Percentiles rank a stretch among this genome's conserved stretches.
These are phyloP conservation scores for Leishmania aethiopica DNA, from an alignment of 208 protist genomes.

Conservation along the genomic window DNA sequence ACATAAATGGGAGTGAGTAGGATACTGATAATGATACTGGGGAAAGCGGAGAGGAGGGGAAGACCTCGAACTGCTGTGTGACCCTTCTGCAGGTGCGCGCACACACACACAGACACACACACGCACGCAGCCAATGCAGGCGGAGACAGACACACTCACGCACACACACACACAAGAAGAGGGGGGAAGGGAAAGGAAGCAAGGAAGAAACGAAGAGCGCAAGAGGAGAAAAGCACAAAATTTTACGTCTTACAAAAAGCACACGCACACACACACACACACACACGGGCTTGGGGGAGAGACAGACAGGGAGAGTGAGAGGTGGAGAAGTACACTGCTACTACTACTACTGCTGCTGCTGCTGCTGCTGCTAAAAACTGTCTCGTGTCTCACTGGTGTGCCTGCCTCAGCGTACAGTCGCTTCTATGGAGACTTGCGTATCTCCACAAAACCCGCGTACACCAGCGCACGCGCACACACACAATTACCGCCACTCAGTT, in stretches of 20 bases:
- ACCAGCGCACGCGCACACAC: not conserved
- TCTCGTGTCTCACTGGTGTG: not conserved
- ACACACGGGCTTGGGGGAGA: not conserved
- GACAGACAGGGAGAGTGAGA: not conserved
- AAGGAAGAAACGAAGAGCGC: constrained; percentile 2
- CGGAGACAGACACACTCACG: not conserved
- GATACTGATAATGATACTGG: not conserved
- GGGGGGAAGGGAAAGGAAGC: not conserved
- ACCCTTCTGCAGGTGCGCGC: not conserved
- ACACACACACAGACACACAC: not conserved
- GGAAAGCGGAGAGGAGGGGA: not conserved
- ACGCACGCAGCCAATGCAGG: not conserved
- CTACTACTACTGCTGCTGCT: not conserved
- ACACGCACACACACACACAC: not conserved
- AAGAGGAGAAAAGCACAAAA: constrained; percentile 12
- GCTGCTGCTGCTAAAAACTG: not conserved
- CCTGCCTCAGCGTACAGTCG: constrained; percentile 5
- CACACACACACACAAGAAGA: not conserved
- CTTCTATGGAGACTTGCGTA: constrained; percentile 6
- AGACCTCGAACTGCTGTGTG: not conserved
- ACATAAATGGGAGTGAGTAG: not conserved
- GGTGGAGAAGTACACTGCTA: constrained; percentile 6
- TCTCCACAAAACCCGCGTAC: not conserved
- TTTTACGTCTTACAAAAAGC: not conserved
- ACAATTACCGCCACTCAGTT: not conserved